Evolutionary conservation across 352 stramenopile genomes (phyloP).

Genomic region (Phytophthora ohioensis): DNA sequence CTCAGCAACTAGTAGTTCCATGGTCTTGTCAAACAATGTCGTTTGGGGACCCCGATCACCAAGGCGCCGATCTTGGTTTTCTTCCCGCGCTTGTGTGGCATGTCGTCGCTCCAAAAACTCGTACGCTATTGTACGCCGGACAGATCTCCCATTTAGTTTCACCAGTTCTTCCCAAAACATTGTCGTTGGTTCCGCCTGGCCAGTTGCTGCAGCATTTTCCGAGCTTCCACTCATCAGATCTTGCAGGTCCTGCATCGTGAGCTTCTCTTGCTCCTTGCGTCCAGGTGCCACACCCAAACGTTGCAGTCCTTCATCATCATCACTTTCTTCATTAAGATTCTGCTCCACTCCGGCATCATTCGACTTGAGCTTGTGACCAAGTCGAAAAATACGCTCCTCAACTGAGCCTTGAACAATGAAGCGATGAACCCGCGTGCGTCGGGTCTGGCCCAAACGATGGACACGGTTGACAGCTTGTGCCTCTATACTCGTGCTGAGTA

Average conservation of each 20-base stretch:
- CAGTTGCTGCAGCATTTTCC: not conserved
- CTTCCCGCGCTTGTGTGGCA: slow-evolving; percentile 39
- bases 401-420: slow-evolving; percentile 92
- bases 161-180: slow-evolving; percentile 61
- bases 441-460: slow-evolving; percentile 91
- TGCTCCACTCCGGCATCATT: not conserved
- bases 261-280: slow-evolving; percentile 61
- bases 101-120: slow-evolving; percentile 51
- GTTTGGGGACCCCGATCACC: slow-evolving; percentile 26
- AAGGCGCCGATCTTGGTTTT: slow-evolving; percentile 4
- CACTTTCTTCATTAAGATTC: slow-evolving; percentile 17
- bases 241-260: slow-evolving; percentile 64
- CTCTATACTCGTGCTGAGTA: slow-evolving; percentile 89
- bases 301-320: slow-evolving; percentile 29
- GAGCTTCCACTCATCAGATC: slow-evolving; percentile 46
- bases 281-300: slow-evolving; percentile 49
- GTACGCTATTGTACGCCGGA: slow-evolving; percentile 40
- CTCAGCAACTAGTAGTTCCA: slow-evolving; percentile 35
- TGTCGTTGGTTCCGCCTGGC: not conserved
- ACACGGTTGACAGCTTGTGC: slow-evolving; percentile 91
- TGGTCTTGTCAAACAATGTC: slow-evolving; percentile 37
- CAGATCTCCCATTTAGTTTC: slow-evolving; percentile 45
- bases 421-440: slow-evolving; percentile 84
- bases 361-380: slow-evolving; percentile 21
- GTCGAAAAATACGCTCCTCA: slow-evolving; percentile 87